phyloP scores from a whole-genome alignment of 2,329 filamentous ascomycete species.

The Trichoderma sp. region DNA sequence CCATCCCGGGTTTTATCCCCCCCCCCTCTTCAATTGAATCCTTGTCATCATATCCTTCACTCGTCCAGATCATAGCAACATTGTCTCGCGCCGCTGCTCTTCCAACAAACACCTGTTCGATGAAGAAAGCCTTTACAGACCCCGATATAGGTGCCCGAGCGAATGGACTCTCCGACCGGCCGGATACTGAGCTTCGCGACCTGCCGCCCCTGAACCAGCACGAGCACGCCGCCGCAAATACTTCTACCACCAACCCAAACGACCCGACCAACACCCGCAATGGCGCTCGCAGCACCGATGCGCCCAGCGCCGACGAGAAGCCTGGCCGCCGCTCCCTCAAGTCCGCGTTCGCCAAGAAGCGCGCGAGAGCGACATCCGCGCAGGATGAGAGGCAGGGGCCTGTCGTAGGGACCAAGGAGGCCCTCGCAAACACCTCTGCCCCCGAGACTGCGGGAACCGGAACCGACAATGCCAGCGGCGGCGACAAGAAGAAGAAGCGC shows the following conservation, averaged over 20 bases:
- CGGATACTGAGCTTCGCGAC: conserved; percentile 39
- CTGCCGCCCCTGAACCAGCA: conserved; percentile 25
- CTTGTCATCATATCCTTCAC: too few species aligned
- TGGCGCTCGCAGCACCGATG: conserved; percentile 27
- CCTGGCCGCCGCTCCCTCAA: conserved; percentile 34
- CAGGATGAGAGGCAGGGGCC: conserved; percentile 58
- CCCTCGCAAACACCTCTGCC: conserved; percentile 27
- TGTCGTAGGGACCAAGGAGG: conserved; percentile 51
- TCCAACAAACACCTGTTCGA: conserved; percentile 51
- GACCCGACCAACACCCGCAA: conserved; percentile 35
- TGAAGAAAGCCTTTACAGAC: conserved; percentile 62
- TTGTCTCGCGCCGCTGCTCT: neutral
- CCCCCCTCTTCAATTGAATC: neutral
- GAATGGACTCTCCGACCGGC: conserved; percentile 52
- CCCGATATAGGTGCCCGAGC: conserved; percentile 59
- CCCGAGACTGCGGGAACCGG: conserved; percentile 39
- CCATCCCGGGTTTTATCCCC: neutral
- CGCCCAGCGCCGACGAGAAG: conserved; percentile 31
- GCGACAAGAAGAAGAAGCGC: conserved; percentile 41
- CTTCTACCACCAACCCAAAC: conserved; percentile 30
- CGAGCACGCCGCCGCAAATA: conserved; percentile 13
- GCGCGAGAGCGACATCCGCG: conserved; percentile 48
- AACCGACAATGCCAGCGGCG: conserved; percentile 37
- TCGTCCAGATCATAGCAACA: too few species aligned
- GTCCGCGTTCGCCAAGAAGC: conserved; percentile 15